Percentiles rank a stretch among this genome's conserved stretches.
Conservation (phyloP, 2,329 filamentous ascomycete genomes). For the Claviceps sp. region DNA sequence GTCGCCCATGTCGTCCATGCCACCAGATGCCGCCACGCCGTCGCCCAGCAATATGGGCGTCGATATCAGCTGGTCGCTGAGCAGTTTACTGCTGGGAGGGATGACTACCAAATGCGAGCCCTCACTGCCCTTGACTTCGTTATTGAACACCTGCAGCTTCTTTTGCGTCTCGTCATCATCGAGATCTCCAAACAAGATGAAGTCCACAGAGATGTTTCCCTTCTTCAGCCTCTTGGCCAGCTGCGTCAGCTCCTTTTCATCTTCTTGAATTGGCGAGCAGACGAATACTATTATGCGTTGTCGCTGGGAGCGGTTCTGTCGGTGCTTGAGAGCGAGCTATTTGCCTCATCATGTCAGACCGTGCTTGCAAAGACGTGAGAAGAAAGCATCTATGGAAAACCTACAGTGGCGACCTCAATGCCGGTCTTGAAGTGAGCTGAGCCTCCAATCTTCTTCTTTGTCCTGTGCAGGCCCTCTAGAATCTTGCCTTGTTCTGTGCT, state of each 20-base stretch:
- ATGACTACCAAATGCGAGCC: constrained; percentile 86
- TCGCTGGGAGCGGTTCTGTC: constrained; percentile 92
- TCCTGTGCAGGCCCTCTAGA: constrained; percentile 80
- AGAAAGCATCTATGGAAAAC: constrained; percentile 18
- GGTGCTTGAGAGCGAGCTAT: constrained; percentile 90
- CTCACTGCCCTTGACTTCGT: constrained; percentile 80
- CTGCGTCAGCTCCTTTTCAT: constrained; percentile 76
- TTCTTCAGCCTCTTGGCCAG: constrained; percentile 99
- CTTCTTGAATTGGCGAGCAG: constrained; percentile 82
- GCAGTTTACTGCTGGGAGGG: constrained; percentile 77
- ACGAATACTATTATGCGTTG: constrained; percentile 96
- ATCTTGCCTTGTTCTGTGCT: constrained; percentile 96
- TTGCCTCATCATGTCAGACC: constrained; percentile 3
- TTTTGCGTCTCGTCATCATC: constrained; percentile 79
- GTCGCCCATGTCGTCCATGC: constrained; percentile 41
- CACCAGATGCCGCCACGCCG: constrained; percentile 34
- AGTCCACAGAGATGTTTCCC: constrained; percentile 84
- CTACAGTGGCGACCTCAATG: constrained; percentile 86
- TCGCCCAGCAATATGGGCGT: constrained; percentile 86
- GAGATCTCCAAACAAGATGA: constrained; percentile 87
- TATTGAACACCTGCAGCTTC: constrained; percentile 89
- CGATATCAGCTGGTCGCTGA: constrained; percentile 82
- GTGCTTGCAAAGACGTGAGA: too few species aligned
- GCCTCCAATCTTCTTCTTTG: constrained; percentile 80
- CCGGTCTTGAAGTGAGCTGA: constrained; percentile 79